A percentile compares a stretch with the other conserved stretches of the same genome.
phyloP scores from a whole-genome alignment of 116 monocot species.

The Dioscorea cayenensis region DNA sequence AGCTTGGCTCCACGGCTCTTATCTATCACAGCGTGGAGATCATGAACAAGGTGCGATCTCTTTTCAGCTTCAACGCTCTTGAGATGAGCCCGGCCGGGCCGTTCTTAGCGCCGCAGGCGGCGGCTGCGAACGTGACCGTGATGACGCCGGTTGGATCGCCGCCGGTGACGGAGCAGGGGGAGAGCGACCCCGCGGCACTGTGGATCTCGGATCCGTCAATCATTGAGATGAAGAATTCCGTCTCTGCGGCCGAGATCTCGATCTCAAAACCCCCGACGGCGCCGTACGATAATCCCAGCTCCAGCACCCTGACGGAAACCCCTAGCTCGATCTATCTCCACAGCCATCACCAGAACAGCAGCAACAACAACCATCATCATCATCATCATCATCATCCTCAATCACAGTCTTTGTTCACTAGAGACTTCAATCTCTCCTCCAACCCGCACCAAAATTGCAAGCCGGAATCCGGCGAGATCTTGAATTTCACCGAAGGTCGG shows the following conservation, averaged over 20 bases:
- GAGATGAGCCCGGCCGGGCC: background rate
- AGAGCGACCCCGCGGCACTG: slow-evolving; percentile 29
- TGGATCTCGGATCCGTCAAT: slow-evolving; percentile 48
- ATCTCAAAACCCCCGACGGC: slow-evolving; percentile 12
- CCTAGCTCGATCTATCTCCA: slow-evolving; percentile 24
- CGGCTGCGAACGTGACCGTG: no score
- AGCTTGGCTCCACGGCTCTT: slow-evolving; percentile 66
- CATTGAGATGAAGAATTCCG: slow-evolving; percentile 36
- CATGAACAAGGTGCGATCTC: slow-evolving; percentile 27
- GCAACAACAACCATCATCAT: background rate
- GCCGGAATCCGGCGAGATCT: slow-evolving; percentile 25
- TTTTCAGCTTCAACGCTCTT: slow-evolving; percentile 30
- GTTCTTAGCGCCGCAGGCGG: background rate
- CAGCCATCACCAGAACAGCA: slow-evolving; percentile 9
- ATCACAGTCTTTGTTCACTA: slow-evolving; percentile 8
- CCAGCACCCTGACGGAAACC: slow-evolving; percentile 35
- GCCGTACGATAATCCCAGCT: slow-evolving; percentile 32
- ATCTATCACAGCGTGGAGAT: slow-evolving; percentile 41
- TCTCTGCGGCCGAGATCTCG: slow-evolving; percentile 15
- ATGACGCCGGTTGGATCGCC: background rate
- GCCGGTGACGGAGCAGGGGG: slow-evolving; percentile 14
- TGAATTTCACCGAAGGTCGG: slow-evolving; percentile 24
- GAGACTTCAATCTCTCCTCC: slow-evolving; percentile 40
- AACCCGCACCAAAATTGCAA: slow-evolving; percentile 14
- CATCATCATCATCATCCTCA: background rate